phyloP scores from a whole-genome alignment of 2,329 filamentous ascomycete genomes.

The Fusarium sp. region DNA sequence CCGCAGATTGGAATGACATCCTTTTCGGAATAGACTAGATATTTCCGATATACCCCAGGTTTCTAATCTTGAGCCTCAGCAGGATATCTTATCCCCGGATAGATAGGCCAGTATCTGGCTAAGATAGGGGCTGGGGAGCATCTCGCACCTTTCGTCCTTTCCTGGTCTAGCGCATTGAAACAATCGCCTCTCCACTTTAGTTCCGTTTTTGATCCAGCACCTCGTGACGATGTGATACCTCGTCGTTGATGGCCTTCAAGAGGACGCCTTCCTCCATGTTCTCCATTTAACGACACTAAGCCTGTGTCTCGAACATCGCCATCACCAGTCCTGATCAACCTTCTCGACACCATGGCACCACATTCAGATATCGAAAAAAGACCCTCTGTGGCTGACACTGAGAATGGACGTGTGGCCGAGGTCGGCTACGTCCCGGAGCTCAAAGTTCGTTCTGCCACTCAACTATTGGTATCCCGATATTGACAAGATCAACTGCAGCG shows the following conservation, averaged over 20 bases:
- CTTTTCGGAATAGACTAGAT: neutral
- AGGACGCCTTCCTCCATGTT: too few relatives aligned
- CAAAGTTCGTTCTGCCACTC: neutral
- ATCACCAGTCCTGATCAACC: neutral
- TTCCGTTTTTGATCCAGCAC: neutral
- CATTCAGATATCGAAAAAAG: slow-evolving; percentile 6
- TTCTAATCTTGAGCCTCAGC: neutral
- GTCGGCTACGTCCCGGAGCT: neutral
- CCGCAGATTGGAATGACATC: neutral
- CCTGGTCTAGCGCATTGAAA: neutral
- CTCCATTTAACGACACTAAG: too few relatives aligned
- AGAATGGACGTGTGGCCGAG: neutral
- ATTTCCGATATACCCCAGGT: neutral
- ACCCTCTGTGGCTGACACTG: neutral
- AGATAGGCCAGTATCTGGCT: neutral
- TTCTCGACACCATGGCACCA: neutral
- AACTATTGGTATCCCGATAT: too few relatives aligned
- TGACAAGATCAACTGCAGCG: too few relatives aligned
- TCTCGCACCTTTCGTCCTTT: slow-evolving; percentile 16
- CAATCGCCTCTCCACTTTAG: neutral
- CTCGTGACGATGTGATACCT: neutral
- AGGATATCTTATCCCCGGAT: neutral
- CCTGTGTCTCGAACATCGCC: neutral
- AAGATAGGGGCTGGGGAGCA: neutral
- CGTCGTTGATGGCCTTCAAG: neutral